Evolutionary conservation across 1,284 basidiomycete genomes (phyloP), one percentile per base, ranked within the genome.

Genomic region (Dichomitus squalens): DNA sequence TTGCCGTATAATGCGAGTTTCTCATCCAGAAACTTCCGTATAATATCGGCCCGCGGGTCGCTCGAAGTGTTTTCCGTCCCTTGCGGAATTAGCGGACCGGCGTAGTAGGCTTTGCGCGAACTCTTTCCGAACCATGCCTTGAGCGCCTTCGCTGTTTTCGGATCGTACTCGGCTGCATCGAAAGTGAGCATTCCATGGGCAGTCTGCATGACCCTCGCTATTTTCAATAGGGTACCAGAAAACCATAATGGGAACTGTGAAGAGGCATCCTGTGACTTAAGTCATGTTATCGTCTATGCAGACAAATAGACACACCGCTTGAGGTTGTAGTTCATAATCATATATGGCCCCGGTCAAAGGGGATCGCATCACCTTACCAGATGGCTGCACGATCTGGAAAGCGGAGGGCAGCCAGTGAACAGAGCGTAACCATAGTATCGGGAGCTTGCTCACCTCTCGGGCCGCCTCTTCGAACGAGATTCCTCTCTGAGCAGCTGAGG

Each of bases 321-420:
- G 66, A 5, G 67, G 63, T 20, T 63, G 39, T 11, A 47, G 36
- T 48, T 68, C 67, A 18, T 65, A 59, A 40, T 69, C 62, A 41
- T 67, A 62, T 56, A 66, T 65, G 2, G 59, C 47, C 7, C 66
- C 64, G 12, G 63, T 16, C 20, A 63, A 64, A 0, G 66, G 66
- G 23, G 60, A 50, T 1, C 46, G 34, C 0, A 63, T 6, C 0
- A 68, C 29, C 3, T 25, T n/a, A 6, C 59, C 64, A 2, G 35
- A 36, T 16, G 3, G 29, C 31, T 12, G 7, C 7, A 33, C 31
- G 7, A 33, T 33, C 31, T n/a, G n/a, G n/a, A n/a, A n/a, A n/a
- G n/a, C n/a, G n/a, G n/a, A n/a, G n/a, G n/a, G n/a, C n/a, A n/a
- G n/a, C n/a, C n/a, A n/a, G n/a, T n/a, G n/a, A n/a, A n/a, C n/a